A percentile compares a stretch with the other conserved stretches of the same genome.
These are phyloP conservation scores for Chaetomiaceae sp. DNA, from an alignment of 2,329 filamentous ascomycete genomes.

Conservation along the genomic window DNA sequence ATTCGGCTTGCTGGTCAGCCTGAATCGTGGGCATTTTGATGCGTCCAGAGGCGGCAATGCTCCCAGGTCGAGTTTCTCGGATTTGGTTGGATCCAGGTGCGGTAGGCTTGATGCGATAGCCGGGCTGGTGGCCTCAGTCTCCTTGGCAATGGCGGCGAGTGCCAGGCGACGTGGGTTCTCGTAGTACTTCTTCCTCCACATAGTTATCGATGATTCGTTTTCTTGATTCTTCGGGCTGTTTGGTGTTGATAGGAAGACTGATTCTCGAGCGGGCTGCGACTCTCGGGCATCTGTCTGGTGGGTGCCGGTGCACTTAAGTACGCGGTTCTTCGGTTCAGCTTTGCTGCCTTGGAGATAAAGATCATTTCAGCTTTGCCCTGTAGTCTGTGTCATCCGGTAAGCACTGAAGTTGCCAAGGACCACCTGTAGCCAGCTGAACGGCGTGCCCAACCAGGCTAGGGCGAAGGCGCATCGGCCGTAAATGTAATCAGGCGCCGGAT, in stretches of 20 bases:
- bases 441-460: conserved; percentile 5
- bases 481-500: too few relatives aligned
- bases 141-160: conserved; percentile 15
- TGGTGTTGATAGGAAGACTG: too few relatives aligned
- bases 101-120: conserved; percentile 10
- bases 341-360: too few relatives aligned
- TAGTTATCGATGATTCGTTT: not conserved
- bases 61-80: conserved; percentile 8
- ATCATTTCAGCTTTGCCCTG: too few relatives aligned
- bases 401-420: not conserved
- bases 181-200: conserved; percentile 16
- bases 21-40: conserved; percentile 17
- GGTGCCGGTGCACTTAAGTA: too few relatives aligned
- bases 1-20: not conserved
- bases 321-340: too few relatives aligned
- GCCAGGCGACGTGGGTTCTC: conserved; percentile 10
- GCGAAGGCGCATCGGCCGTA: too few relatives aligned
- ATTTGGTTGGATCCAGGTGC: not conserved
- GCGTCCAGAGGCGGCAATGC: conserved; percentile 10
- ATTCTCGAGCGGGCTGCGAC: too few relatives aligned
- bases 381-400: not conserved
- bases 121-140: conserved; percentile 5
- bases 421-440: not conserved
- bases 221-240: not conserved
- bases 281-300: too few relatives aligned